Evolutionary conservation across 2,329 filamentous ascomycete genomes (phyloP).

Genomic region (Fusarium algeriense): DNA sequence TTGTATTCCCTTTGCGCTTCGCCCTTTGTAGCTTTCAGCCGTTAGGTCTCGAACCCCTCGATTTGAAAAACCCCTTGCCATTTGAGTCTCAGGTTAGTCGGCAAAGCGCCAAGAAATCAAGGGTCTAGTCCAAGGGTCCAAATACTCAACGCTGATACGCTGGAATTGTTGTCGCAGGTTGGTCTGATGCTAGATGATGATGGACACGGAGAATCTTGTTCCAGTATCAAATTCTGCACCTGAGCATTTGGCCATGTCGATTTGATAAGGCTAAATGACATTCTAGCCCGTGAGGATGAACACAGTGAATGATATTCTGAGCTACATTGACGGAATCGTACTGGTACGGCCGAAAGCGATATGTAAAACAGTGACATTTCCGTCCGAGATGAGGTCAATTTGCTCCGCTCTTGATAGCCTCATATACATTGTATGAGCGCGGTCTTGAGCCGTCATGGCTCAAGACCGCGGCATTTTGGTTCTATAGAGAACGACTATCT

Average conservation of each 20-base stretch:
- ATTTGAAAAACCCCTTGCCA: slow-evolving; percentile 28
- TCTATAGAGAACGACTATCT: neutral
- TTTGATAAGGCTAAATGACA: slow-evolving; percentile 22
- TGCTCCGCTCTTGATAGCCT: slow-evolving; percentile 31
- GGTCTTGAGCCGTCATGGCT: slow-evolving; percentile 16
- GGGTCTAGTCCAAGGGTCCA: slow-evolving; percentile 28
- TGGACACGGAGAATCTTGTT: slow-evolving; percentile 45
- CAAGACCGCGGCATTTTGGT: neutral
- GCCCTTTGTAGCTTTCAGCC: slow-evolving; percentile 26
- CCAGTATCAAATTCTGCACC: slow-evolving; percentile 40
- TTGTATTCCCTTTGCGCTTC: slow-evolving; percentile 23
- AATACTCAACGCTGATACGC: slow-evolving; percentile 36
- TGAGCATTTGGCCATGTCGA: slow-evolving; percentile 24
- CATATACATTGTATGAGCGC: slow-evolving; percentile 14
- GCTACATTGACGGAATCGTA: slow-evolving; percentile 36
- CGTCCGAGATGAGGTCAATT: slow-evolving; percentile 34
- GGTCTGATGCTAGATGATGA: slow-evolving; percentile 40
- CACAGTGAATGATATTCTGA: slow-evolving; percentile 25
- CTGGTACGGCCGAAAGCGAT: slow-evolving; percentile 34
- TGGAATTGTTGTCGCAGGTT: slow-evolving; percentile 43
- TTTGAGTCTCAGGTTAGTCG: slow-evolving; percentile 46
- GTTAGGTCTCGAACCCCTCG: slow-evolving; percentile 26
- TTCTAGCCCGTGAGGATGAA: neutral
- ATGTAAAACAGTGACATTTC: slow-evolving; percentile 32
- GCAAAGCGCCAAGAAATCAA: slow-evolving; percentile 32